Conservation (phyloP, 139 green algal genomes). For the Chlorella sorokiniana region DNA sequence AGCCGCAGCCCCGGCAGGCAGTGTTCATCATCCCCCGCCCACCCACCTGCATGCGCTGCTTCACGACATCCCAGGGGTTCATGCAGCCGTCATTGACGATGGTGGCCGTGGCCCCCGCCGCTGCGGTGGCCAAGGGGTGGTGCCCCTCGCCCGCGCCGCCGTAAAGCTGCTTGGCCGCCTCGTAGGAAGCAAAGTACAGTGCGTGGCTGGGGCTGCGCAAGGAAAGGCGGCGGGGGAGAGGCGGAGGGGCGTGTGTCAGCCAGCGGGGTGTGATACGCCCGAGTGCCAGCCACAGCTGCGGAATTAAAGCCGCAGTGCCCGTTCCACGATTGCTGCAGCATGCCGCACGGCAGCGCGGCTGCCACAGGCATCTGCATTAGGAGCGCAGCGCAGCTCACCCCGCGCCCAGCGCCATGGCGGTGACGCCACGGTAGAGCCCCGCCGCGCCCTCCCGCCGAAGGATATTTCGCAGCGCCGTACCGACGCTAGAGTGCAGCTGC, state of each 20-base stretch:
- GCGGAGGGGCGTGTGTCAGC: no score
- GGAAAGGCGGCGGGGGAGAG: not conserved
- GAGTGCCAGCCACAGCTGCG: no score
- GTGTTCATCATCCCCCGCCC: not conserved
- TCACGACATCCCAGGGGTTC: constrained; percentile 88
- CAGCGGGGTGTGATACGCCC: not conserved
- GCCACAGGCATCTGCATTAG: no score
- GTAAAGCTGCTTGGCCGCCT: constrained; percentile 80
- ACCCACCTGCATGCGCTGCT: constrained; percentile 90
- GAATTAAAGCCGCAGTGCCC: no score
- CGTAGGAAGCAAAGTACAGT: constrained; percentile 95
- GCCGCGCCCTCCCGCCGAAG: constrained; percentile 74
- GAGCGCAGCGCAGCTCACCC: no score
- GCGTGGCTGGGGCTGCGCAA: constrained; percentile 87
- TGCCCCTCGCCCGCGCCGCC: constrained; percentile 67
- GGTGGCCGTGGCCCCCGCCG: constrained; percentile 79
- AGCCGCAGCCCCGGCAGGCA: no score
- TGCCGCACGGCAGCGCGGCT: no score
- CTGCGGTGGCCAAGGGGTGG: constrained; percentile 57
- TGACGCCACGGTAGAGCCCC: constrained; percentile 84
- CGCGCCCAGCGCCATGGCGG: constrained; percentile 70
- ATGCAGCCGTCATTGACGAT: constrained; percentile 87
- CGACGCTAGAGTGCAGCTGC: constrained; percentile 73
- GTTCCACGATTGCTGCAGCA: no score
- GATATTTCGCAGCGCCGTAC: constrained; percentile 59